A percentile compares a stretch with the other conserved stretches of the same genome.
These are phyloP conservation scores for Circinella umbellata DNA, from an alignment of 371 early-diverging fungal species.

Conservation along the genomic window DNA sequence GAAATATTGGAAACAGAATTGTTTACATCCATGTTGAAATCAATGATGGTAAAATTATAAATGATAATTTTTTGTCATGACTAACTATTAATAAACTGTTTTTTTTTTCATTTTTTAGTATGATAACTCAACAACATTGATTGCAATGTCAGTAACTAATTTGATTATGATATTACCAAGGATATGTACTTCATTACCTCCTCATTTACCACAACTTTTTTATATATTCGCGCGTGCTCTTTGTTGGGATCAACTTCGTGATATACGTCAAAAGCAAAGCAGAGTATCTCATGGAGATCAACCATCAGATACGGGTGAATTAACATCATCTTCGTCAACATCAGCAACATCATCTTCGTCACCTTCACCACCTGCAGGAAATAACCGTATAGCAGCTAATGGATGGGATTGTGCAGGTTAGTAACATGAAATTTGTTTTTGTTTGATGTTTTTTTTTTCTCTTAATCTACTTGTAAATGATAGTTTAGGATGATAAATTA, in stretches of 20 bases:
- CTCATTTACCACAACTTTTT: constrained; percentile 61
- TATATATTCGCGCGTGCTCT: constrained; percentile 65
- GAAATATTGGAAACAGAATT: constrained; percentile 65
- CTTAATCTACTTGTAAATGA: background rate
- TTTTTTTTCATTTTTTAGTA: constrained; percentile 39
- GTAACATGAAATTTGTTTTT: background rate
- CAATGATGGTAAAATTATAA: constrained; percentile 51
- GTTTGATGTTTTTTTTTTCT: background rate
- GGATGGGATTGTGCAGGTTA: constrained; percentile 58
- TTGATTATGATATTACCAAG: constrained; percentile 71
- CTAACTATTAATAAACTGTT: background rate
- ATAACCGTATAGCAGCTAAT: constrained; percentile 19
- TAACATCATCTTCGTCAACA: too few species aligned
- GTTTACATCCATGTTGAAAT: constrained; percentile 59
- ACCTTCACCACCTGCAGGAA: background rate
- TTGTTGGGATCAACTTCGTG: constrained; percentile 65
- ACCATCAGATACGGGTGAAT: too few species aligned
- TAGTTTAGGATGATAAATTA: background rate
- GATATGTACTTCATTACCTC: constrained; percentile 63
- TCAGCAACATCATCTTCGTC: background rate
- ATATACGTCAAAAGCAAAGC: constrained; percentile 47
- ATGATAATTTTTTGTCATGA: background rate
- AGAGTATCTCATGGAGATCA: background rate
- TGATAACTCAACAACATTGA: constrained; percentile 66
- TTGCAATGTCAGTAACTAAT: constrained; percentile 65